Base-by-base conservation (phyloP, 2,329 filamentous ascomycete genomes). In the Verticillium nonalfalfae region DNA sequence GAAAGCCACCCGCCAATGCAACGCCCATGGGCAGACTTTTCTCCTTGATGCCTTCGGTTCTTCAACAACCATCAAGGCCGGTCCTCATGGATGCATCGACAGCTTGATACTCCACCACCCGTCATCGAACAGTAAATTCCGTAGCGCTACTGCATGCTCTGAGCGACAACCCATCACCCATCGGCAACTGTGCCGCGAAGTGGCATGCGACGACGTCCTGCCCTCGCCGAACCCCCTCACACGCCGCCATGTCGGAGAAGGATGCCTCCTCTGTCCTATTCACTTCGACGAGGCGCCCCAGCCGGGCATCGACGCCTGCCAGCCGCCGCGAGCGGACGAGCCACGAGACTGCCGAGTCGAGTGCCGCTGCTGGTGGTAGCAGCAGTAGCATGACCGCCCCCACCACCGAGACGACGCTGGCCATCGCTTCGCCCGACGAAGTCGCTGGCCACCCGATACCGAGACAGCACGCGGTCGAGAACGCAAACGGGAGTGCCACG, bases 321-420 rank as follows among this genome's bases (percentile, higher is more conserved):
- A 68, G 63, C 68, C 71, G 65, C 69, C 72, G 57, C 58, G 76
- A 75, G 65, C 66, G 70, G 63, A 70, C 67, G 13, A 77, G 75
- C 67, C 74, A 78, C 66, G 79, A 81, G 55, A 75, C 74, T 9
- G 78, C 76, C 64, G 79, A 80, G 66, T 76, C 80, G 60, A 82
- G 77, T 64, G 69, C 68, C 14, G 65, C 71, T n/a, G 72, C 68
- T 3, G 21, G 45, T n/a, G 72, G 68, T 3, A 52, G 45, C 18
- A 18, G 18, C 45, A 75, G 73, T 62, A 61, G 69, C 26, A 63
- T 61, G 40, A 66, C 68, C 36, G 66, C 65, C 15, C 38, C 66
- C 38, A 64, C 63, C 50, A 64, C 40, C 63, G 66, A 60, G 61
- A 68, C 55, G 59, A 66, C 63, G 0, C 64, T 63, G 7, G 45